Percentiles rank a stretch among this genome's conserved stretches.
phyloP scores from a whole-genome alignment of 495 filamentous ascomycete genomes.

The Penicillium ucsense region DNA sequence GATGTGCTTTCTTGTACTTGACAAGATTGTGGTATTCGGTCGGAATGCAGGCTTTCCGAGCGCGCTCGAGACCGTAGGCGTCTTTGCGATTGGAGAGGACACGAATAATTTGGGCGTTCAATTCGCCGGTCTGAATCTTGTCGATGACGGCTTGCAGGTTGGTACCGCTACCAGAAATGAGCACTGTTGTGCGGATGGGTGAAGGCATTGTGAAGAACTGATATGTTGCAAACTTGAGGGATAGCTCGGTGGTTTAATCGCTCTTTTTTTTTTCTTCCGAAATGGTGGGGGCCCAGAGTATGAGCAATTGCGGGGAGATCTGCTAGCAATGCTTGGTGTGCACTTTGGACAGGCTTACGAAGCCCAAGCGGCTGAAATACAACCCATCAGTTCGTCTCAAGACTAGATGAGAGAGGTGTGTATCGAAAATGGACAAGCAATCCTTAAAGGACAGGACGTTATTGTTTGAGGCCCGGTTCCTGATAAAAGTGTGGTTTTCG shows the following conservation, averaged over 20 bases:
- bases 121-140: constrained; percentile 41
- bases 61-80: constrained; percentile 71
- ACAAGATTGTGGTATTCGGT: constrained; percentile 83
- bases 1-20: constrained; percentile 47
- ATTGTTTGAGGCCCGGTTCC: too few relatives aligned
- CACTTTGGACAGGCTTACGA: too few relatives aligned
- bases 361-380: too few relatives aligned
- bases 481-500: too few relatives aligned
- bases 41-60: constrained; percentile 58
- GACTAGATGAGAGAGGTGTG: neutral
- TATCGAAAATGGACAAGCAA: too few relatives aligned
- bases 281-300: neutral
- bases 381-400: neutral
- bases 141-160: constrained; percentile 91
- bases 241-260: neutral
- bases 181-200: constrained; percentile 44
- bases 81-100: constrained; percentile 77
- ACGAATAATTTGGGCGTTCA: constrained; percentile 59
- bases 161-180: constrained; percentile 73
- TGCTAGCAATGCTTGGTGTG: neutral
- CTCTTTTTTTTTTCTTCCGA: neutral
- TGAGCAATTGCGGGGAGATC: neutral
- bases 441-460: too few relatives aligned
- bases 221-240: neutral
- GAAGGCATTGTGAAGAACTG: constrained; percentile 15